Base-by-base conservation (phyloP, 805 yeast species). In the Pichia scutulata region DNA sequence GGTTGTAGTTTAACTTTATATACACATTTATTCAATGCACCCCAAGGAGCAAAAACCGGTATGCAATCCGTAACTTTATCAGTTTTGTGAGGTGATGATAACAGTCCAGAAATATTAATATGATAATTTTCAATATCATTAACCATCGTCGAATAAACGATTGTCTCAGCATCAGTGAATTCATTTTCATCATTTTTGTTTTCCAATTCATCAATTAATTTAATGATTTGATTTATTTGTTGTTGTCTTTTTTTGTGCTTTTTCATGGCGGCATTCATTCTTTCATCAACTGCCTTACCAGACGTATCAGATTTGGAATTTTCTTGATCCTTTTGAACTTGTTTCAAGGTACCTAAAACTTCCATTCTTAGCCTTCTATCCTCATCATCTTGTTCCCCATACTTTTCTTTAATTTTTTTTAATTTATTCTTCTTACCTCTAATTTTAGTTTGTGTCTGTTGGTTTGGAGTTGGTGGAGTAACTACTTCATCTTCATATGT, bases 21-120 rank as follows among this genome's bases (percentile, higher is more conserved):
- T 60, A 86, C 82, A 65, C 75, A 79, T 62, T 85, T 85, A 52
- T 71, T 75, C 55, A 93, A 65, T 0, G 97, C 76, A 13, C 78
- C 67, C 96, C 97, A 93, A 2, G 99, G 99, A 0, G 93, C 97
- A 73, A 89, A 92, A 19, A 88, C 81, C 0, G 97, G 95, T 13
- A 92, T 76, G 7, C 86, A 80, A 51, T 81, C 86, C 12, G 72
- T 59, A 12, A 86, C 69, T 3, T 60, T 68, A 60, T 86, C 95
- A 1, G 68, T 62, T 26, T 69, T 60, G 12, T 67, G 63, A 1
- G 82, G 81, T 33, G 75, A 72, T 16, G 71, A 50, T 23, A 76
- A 60, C 24, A 78, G 63, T 1, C 63, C 63, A 5, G 63, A 49
- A 16, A 65, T 47, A 7, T 58, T 51, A 16, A 55, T 45, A 40